Base-by-base conservation (phyloP, 75 land plant species). In the Pinus taeda region DNA sequence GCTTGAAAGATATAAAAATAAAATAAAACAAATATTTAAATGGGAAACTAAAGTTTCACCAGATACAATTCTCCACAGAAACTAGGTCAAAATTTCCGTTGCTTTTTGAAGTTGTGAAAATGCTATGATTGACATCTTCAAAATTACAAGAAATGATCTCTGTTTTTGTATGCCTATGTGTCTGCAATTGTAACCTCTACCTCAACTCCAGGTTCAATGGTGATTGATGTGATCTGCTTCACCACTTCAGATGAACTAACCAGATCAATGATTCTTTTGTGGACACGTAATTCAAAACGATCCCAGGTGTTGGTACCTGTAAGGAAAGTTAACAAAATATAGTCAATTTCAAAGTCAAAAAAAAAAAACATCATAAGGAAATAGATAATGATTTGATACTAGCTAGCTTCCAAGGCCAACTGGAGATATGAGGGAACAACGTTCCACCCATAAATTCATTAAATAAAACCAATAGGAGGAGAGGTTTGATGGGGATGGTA, bases 121-220 rank as follows among this genome's bases (percentile, higher is more conserved):
- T 12, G 15, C 26, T 62, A 62, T 7, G 14, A 13, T 33, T 13
- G 29, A 26, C 29, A 29, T 13, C 30, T 69, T 69, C 24, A 20
- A 20, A 3, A 69, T 42, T 37, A 69, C 45, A 37, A n/a, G 9
- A 42, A n/a, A 7, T 21, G 0, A 22, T 8, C 72, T 69, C 20
- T 15, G 3, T 6, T 69, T 69, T 69, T 20, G 1, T 8, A 21
- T 8, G 20, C 55, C 71, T 76, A 79, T 18, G 21, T 71, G 60
- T 85, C 87, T 6, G 88, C 87, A 75, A 86, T 85, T 17, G 88
- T 86, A 36, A 86, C 88, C 67, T 87, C 88, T 11, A 87, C 89
- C 71, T 86, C 88, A 22, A 86, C 88, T 59, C 88, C 89, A 39
- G 89, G 89, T 63, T 87, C 88, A n/a, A 87, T 87, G 83, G 89